Evolutionary conservation across 2,329 filamentous ascomycete genomes (phyloP).

Genomic region (Diaporthe eres): DNA sequence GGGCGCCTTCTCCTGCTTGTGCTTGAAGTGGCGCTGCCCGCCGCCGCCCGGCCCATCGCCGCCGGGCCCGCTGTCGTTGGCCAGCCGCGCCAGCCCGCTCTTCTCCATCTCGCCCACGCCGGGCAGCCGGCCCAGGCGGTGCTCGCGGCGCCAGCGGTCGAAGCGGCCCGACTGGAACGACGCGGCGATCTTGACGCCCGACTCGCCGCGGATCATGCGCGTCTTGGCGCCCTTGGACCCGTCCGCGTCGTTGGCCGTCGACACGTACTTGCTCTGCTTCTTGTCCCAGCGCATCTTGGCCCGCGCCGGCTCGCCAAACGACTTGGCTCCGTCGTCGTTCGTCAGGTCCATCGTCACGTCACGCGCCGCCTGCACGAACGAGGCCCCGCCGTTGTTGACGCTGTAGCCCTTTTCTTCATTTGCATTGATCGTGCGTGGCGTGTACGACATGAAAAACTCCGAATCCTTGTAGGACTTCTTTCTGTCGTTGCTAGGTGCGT

Average conservation of each 20-base stretch:
- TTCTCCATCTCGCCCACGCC: conserved; percentile 86
- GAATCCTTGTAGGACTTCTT: conserved; percentile 73
- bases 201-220: conserved; percentile 85
- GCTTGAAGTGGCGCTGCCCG: conserved; percentile 78
- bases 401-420: conserved; percentile 95
- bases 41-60: conserved; percentile 50
- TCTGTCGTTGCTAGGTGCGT: conserved; percentile 62
- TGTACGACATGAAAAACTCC: conserved; percentile 98
- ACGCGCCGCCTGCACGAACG: conserved; percentile 91
- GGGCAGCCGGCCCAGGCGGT: conserved; percentile 84
- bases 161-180: conserved; percentile 94
- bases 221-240: conserved; percentile 76
- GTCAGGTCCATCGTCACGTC: conserved; percentile 92
- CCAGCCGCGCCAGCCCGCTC: conserved; percentile 51
- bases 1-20: conserved; percentile 88
- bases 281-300: conserved; percentile 95
- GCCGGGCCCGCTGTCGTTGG: conserved; percentile 39
- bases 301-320: conserved; percentile 83
- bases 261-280: conserved; percentile 95
- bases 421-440: conserved; percentile 82
- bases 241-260: conserved; percentile 93
- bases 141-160: conserved; percentile 90
- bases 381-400: conserved; percentile 82
- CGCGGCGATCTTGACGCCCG: conserved; percentile 95
- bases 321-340: conserved; percentile 86